These are phyloP conservation scores for Cyberlindnera mississippiensis DNA, from an alignment of 805 yeast species.

Conservation along the genomic window DNA sequence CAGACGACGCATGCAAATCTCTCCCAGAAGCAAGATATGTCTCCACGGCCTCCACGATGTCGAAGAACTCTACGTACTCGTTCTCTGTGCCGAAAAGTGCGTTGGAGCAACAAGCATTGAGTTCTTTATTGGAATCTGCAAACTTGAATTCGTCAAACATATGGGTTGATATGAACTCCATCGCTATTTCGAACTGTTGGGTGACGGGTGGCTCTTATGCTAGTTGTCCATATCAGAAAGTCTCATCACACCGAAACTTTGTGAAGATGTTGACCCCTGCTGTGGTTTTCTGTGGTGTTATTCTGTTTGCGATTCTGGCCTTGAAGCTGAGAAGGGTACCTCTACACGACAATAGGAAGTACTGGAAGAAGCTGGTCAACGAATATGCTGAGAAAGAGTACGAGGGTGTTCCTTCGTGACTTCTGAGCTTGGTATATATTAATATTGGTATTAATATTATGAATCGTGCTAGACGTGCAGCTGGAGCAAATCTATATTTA, in stretches of 20 bases:
- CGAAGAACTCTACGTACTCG: too few species aligned
- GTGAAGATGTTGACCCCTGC: slow-evolving; percentile 64
- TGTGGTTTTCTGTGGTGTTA: slow-evolving; percentile 49
- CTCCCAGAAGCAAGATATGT: too few species aligned
- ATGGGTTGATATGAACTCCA: slow-evolving; percentile 83
- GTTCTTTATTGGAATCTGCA: slow-evolving; percentile 16
- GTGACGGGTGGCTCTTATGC: slow-evolving; percentile 78
- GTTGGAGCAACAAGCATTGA: slow-evolving; percentile 36
- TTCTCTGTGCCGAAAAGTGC: slow-evolving; percentile 51
- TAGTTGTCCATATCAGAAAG: slow-evolving; percentile 68
- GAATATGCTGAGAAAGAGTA: slow-evolving; percentile 59
- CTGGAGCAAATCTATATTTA: too few species aligned
- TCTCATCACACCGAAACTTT: slow-evolving; percentile 51
- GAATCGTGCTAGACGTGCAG: too few species aligned
- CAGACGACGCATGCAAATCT: slow-evolving; percentile 28
- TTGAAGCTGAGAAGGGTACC: slow-evolving; percentile 63
- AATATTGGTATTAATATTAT: too few species aligned
- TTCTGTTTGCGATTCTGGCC: slow-evolving; percentile 44
- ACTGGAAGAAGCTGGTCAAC: slow-evolving; percentile 56
- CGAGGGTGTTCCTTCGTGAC: slow-evolving; percentile 82
- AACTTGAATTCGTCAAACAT: slow-evolving; percentile 35
- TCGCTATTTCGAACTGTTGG: slow-evolving; percentile 75
- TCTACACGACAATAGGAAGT: slow-evolving; percentile 61
- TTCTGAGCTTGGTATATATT: too few species aligned
- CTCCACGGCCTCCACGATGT: too few species aligned